Evolutionary conservation across 805 yeast genomes (phyloP).

Genomic region (Starmera caribaea): DNA sequence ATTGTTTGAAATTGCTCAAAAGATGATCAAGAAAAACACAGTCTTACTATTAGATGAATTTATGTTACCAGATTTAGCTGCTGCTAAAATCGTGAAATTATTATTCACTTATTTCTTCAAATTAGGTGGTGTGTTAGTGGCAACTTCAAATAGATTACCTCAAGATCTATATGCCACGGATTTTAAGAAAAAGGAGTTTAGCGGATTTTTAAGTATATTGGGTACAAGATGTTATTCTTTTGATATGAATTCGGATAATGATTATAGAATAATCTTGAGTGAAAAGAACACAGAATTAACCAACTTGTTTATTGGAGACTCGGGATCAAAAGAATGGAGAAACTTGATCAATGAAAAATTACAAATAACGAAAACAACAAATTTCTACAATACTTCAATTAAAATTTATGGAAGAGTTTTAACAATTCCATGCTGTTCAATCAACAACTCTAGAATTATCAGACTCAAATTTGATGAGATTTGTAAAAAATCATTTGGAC

Average conservation of each 20-base stretch:
- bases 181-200: conserved; percentile 49
- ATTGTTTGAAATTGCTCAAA: conserved; percentile 57
- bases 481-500: conserved; percentile 47
- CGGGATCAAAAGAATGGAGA: conserved; percentile 24
- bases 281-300: conserved; percentile 4
- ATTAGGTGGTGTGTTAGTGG: conserved; percentile 66
- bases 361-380: conserved; percentile 1
- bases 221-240: conserved; percentile 49
- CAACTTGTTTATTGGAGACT: conserved; percentile 20
- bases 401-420: conserved; percentile 49
- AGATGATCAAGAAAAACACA: conserved; percentile 47
- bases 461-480: conserved; percentile 42
- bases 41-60: conserved; percentile 62
- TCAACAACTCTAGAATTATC: conserved; percentile 27
- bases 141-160: conserved; percentile 65
- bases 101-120: conserved; percentile 62
- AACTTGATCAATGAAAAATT: conserved; percentile 18
- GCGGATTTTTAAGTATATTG: conserved; percentile 44
- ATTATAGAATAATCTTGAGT: conserved; percentile 36
- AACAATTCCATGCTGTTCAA: conserved; percentile 30
- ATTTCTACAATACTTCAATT: conserved; percentile 20
- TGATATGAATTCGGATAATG: conserved; percentile 51
- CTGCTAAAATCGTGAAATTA: conserved; percentile 58
- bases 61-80: conserved; percentile 68
- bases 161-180: conserved; percentile 62